Base-by-base conservation (phyloP, 2,329 filamentous ascomycete genomes). In the Fusarium bactridioides region DNA sequence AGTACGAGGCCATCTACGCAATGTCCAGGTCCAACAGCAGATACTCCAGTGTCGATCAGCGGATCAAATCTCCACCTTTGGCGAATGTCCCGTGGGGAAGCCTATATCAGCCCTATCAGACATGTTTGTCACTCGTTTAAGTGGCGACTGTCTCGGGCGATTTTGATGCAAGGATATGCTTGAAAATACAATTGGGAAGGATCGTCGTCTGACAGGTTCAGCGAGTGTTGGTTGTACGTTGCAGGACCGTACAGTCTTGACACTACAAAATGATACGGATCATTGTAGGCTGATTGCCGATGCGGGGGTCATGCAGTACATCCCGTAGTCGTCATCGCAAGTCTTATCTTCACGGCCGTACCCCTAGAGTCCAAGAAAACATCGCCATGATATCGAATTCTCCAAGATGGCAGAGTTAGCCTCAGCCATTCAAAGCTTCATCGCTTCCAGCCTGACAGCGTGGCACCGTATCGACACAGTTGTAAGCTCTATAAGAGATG, bases 351-450 rank as follows among this genome's bases (percentile, higher is more conserved):
- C 37, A 45, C 18, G 27, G 33, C 29, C 31, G 19, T 12, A 12
- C 41, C 33, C 19, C 19, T 23, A 15, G 31, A 33, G 31, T 8
- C 40, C 27, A 44, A 38, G 5, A 23, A 41, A 37, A 16, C 33
- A 57, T 45, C 40, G 40, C 7, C 57, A 69, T 69, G 66, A 45
- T 68, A 59, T 19, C 41, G n/a, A 5, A 23, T 53, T 33, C 21
- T 55, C 25, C 45, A 69, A 63, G n/a, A 69, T 69, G 64, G 66
- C 66, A 57, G 66, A 69, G 64, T 45, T 33, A 21, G 64, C 57
- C 44, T 68, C 51, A 33, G 66, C 66, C 44, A 38, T 68, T 18
- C 29, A 68, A 19, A 43, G 50, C 33, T 68, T 63, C 21, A 51
- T 69, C 15, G 44, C 38, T 18, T 41, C 35, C 10, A 59, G 66